Evolutionary conservation across 2,329 filamentous ascomycete species (phyloP), one percentile per base, ranked within the genome.

Genomic region (Ophiocordyceps camponoti-rufipedis): DNA sequence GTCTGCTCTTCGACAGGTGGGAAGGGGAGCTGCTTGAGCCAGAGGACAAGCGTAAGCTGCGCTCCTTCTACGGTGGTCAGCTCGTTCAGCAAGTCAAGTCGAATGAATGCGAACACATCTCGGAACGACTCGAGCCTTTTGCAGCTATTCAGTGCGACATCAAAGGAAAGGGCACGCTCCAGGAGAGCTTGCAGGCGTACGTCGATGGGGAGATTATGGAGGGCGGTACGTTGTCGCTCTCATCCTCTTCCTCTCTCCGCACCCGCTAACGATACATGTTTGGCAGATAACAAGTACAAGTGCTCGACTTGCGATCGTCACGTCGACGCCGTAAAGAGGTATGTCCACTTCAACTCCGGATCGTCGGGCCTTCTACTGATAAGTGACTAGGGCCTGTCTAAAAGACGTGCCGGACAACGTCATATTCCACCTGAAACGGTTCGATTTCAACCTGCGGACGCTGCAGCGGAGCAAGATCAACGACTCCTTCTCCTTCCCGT

Each of bases 131-230:
- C 2, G 91, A 98, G 58, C 80, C 85, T 0, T 96, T 96, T 58
- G 93, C 87, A 13, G 88, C 89, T 5, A 87, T 98, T 46, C 88
- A 94, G 54, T 93, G 91, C 58, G 88, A 95, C 54, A 94, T 98
- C 56, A 93, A 94, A 60, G 89, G 89, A 44, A 96, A 95, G 63
- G 71, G 69, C 19, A 82, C 71, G 31, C 72, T 98, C 2, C 71
- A 85, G 54, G 87, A 95, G 52, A 96, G 91, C 56, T 69, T 98
- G 13, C 79, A 87, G 53, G 86, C 89, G n/a, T 96, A 94, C 58
- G 87, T 96, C 12, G 85, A 93, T 57, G 91, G 91, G 4, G 91
- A 98, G 62, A 79, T 91, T 33, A 88, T 98, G 82, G 86, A 94
- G 68, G 91, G 93, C 52, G 79, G 79, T 76, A 59, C 54, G 71